Percentiles rank a stretch among this genome's conserved stretches.
Evolutionary conservation across 768 basidiomycete genomes (phyloP).

Genomic region (Mycena alexandri): DNA sequence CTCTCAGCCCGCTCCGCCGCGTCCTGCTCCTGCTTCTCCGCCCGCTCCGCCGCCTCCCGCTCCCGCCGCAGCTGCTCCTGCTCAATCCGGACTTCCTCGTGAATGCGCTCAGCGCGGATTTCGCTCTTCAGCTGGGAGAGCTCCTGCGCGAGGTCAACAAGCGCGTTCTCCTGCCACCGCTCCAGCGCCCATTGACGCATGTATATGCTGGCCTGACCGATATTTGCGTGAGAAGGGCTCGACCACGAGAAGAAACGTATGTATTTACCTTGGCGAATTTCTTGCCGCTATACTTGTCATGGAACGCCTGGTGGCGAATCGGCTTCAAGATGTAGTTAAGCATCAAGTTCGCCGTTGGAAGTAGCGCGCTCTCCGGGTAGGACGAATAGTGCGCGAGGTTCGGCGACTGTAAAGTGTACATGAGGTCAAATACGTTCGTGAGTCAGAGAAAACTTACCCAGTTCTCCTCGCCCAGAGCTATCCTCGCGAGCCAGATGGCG

Average conservation of each 20-base stretch:
- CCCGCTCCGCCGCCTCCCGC: conserved; percentile 32
- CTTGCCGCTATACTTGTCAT: conserved; percentile 94
- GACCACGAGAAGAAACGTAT: background rate
- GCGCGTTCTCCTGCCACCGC: conserved; percentile 74
- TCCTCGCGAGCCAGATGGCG: conserved; percentile 88
- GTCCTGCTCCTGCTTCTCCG: conserved; percentile 35
- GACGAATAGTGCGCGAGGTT: conserved; percentile 95
- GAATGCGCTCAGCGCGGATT: conserved; percentile 55
- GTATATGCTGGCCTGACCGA: conserved; percentile 78
- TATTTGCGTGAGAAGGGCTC: background rate
- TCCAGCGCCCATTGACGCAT: conserved; percentile 89
- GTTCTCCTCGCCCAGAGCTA: conserved; percentile 83
- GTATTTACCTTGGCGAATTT: conserved; percentile 83
- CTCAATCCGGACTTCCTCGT: conserved; percentile 35
- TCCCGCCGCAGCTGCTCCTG: conserved; percentile 39
- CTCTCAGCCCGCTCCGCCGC: conserved; percentile 31
- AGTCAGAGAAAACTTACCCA: conserved; percentile 77
- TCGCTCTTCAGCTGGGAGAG: conserved; percentile 70
- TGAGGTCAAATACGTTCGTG: conserved; percentile 9
- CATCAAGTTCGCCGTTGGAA: conserved; percentile 94
- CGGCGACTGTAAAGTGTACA: conserved; percentile 64
- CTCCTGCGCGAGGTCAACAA: conserved; percentile 71
- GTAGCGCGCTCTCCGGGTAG: conserved; percentile 86
- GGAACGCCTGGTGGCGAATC: conserved; percentile 84
- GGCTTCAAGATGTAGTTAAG: conserved; percentile 91